phyloP scores from a whole-genome alignment of 2,329 filamentous ascomycete genomes.

The Fusarium virguliforme region DNA sequence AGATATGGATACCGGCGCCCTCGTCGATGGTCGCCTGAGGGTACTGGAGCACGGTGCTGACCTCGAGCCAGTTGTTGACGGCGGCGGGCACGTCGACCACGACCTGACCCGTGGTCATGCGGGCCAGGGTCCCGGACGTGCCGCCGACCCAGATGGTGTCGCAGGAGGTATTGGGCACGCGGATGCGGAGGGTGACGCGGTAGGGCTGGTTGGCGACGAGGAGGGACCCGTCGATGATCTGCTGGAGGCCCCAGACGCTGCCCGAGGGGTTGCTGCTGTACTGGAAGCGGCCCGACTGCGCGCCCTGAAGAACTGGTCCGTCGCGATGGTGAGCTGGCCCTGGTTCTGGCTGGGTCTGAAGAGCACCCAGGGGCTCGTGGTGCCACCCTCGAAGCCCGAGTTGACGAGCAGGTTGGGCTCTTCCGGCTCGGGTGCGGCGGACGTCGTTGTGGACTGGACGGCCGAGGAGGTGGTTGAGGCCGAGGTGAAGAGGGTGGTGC shows the following conservation, averaged over 20 bases:
- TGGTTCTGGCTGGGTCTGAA: background rate
- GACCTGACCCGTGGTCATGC: constrained; percentile 10
- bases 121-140: no score
- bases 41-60: background rate
- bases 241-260: background rate
- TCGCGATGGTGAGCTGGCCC: background rate
- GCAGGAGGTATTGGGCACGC: background rate
- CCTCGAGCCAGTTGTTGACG: background rate
- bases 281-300: background rate
- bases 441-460: background rate
- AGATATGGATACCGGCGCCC: no score
- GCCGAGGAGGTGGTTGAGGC: background rate
- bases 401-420: background rate
- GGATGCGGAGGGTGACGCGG: background rate
- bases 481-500: background rate
- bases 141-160: background rate
- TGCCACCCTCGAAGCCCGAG: background rate
- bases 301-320: no score
- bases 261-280: background rate
- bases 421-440: background rate
- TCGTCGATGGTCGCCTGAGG: background rate
- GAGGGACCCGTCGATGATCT: background rate
- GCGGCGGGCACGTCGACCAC: constrained; percentile 15
- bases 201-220: background rate
- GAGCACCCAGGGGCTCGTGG: background rate